phyloP scores from a whole-genome alignment of 495 filamentous ascomycete species.

The Apiosordaria backusii region DNA sequence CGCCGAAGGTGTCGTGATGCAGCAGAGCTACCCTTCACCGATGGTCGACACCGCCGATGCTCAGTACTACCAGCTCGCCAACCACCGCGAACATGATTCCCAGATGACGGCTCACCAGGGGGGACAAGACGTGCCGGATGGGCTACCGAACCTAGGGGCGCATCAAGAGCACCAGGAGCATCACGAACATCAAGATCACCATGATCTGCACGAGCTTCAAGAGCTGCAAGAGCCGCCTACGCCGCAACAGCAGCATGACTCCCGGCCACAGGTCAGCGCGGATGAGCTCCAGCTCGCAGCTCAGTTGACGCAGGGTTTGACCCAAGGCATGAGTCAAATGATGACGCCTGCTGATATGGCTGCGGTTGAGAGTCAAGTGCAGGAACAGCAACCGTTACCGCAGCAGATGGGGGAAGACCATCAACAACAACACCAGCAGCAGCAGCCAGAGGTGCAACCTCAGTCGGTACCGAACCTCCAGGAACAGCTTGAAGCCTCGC shows the following conservation, averaged over 20 bases:
- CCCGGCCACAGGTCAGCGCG: slow-evolving; percentile 33
- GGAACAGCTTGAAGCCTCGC: slow-evolving; percentile 31
- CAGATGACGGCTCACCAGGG: slow-evolving; percentile 19
- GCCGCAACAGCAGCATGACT: slow-evolving; percentile 30
- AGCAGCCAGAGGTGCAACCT: slow-evolving; percentile 10
- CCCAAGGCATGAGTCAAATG: slow-evolving; percentile 37
- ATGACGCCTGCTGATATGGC: slow-evolving; percentile 28
- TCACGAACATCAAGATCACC: slow-evolving; percentile 25
- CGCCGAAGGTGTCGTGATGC: slow-evolving; percentile 26
- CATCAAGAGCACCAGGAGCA: slow-evolving; percentile 25
- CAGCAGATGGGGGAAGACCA: slow-evolving; percentile 16
- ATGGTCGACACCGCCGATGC: slow-evolving; percentile 26
- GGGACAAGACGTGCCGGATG: slow-evolving; percentile 20
- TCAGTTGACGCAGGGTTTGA: slow-evolving; percentile 47
- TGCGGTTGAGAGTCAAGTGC: slow-evolving; percentile 21
- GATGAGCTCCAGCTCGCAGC: slow-evolving; percentile 53
- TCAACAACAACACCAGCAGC: slow-evolving; percentile 13
- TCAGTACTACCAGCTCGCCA: slow-evolving; percentile 29
- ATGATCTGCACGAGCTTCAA: slow-evolving; percentile 26
- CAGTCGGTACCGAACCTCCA: slow-evolving; percentile 28
- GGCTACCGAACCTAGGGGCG: slow-evolving; percentile 16
- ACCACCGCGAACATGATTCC: slow-evolving; percentile 23
- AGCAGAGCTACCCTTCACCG: slow-evolving; percentile 30
- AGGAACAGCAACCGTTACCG: slow-evolving; percentile 20
- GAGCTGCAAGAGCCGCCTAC: slow-evolving; percentile 30